Conservation (phyloP, 768 basidiomycete species). For the Auriculariales sp. region DNA sequence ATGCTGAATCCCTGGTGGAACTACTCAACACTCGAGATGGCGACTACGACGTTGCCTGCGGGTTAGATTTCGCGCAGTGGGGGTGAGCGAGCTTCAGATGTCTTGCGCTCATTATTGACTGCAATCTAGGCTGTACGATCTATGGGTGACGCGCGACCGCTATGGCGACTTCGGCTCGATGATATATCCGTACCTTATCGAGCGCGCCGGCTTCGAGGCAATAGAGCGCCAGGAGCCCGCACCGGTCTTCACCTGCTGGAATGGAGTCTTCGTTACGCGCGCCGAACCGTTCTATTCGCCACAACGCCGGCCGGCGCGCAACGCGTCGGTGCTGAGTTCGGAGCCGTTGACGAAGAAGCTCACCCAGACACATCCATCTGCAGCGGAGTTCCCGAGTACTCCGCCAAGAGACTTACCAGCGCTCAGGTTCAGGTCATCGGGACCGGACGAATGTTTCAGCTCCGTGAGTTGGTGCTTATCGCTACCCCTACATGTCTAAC, state of each 20-base stretch:
- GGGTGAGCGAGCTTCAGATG: slow-evolving; percentile 2
- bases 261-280: slow-evolving; percentile 26
- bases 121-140: slow-evolving; percentile 21
- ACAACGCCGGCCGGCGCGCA: slow-evolving; percentile 21
- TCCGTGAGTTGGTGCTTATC: too few relatives aligned
- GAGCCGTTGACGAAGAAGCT: slow-evolving; percentile 2
- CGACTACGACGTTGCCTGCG: slow-evolving; percentile 29
- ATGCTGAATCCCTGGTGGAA: slow-evolving; percentile 25
- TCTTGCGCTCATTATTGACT: not conserved
- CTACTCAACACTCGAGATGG: slow-evolving; percentile 23
- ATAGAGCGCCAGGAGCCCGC: slow-evolving; percentile 24
- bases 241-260: slow-evolving; percentile 32
- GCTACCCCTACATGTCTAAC: too few relatives aligned
- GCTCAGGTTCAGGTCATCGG: slow-evolving; percentile 17
- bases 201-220: slow-evolving; percentile 19
- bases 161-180: slow-evolving; percentile 16
- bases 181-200: slow-evolving; percentile 28
- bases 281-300: slow-evolving; percentile 28
- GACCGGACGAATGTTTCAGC: slow-evolving; percentile 18
- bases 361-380: slow-evolving; percentile 17
- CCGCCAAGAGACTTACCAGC: slow-evolving; percentile 19
- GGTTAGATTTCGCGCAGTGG: slow-evolving; percentile 22
- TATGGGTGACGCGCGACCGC: slow-evolving; percentile 23
- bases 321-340: not conserved
- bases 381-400: slow-evolving; percentile 7